A percentile compares a stretch with the other conserved stretches of the same genome.
Evolutionary conservation across 2,329 filamentous ascomycete species (phyloP).

Genomic region (Epichloe hybrida): DNA sequence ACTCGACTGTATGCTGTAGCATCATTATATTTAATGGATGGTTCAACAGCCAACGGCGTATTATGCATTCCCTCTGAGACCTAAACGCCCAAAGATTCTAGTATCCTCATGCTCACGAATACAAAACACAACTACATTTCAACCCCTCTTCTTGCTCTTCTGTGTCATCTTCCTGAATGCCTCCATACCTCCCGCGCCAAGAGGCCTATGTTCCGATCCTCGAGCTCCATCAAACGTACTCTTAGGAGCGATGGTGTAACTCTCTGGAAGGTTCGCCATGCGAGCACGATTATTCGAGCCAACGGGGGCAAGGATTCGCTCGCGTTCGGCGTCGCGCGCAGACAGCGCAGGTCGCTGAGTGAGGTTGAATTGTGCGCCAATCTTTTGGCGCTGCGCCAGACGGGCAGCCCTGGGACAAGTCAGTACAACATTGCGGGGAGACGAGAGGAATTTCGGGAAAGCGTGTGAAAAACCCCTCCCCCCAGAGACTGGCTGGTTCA

Average conservation of each 20-base stretch:
- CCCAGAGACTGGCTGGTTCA: neutral
- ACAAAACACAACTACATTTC: neutral
- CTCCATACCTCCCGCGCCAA: conserved; percentile 49
- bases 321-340: conserved; percentile 38
- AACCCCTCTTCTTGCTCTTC: conserved; percentile 41
- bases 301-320: conserved; percentile 43
- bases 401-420: conserved; percentile 35
- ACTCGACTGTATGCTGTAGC: neutral
- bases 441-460: neutral
- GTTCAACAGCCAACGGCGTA: neutral
- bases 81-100: neutral
- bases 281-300: conserved; percentile 42
- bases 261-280: conserved; percentile 38
- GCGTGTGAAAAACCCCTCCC: neutral
- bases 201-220: conserved; percentile 41
- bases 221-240: conserved; percentile 45
- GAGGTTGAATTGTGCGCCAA: conserved; percentile 35
- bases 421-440: neutral
- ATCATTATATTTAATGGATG: neutral
- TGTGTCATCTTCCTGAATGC: conserved; percentile 54
- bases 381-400: conserved; percentile 34
- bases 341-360: conserved; percentile 34
- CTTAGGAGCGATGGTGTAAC: conserved; percentile 46
- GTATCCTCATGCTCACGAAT: neutral
- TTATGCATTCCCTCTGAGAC: neutral